Percentiles rank a stretch among this genome's conserved stretches.
These are phyloP conservation scores for Medicago truncatula DNA, from an alignment of 306 rosid species.

Conservation along the genomic window MtrunA17r5.0-ANR NC_053044.1:49793001-49793500, in stretches of 20 bases:
- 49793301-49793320: conserved; percentile 37
- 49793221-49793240: background rate
- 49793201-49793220: conserved; percentile 9
- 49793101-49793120: conserved; percentile 46
- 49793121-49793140: conserved; percentile 27
- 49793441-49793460: conserved; percentile 50
- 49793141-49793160: conserved; percentile 57
- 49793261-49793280: conserved; percentile 38
- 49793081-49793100: background rate
- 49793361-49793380: conserved; percentile 8
- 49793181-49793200: background rate
- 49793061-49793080: no score
- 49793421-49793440: conserved; percentile 31
- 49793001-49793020: conserved; percentile 18
- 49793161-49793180: conserved; percentile 43
- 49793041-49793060: background rate
- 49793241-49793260: background rate
- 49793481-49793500: conserved; percentile 63
- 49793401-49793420: conserved; percentile 45
- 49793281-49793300: conserved; percentile 36
- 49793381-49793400: conserved; percentile 38
- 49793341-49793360: conserved; percentile 24
- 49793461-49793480: conserved; percentile 63
- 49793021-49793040: conserved; percentile 35
- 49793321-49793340: background rate